Evolutionary conservation across 257 asterid genomes (phyloP).

Genomic region (Capsicum baccatum): DNA sequence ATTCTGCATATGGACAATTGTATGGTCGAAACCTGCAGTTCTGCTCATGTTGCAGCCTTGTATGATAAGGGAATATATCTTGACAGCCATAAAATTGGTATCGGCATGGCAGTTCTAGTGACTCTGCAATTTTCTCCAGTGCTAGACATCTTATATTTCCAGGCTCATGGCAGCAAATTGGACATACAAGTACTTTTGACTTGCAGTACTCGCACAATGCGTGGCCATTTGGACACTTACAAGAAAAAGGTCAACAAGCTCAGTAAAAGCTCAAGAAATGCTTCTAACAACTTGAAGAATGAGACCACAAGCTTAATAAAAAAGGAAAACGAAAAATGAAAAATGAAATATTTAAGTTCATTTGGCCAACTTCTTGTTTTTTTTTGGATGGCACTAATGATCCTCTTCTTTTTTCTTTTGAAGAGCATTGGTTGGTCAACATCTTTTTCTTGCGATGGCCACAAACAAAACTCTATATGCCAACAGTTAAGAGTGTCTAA

Average conservation of each 20-base stretch:
- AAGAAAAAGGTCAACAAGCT: conserved; percentile 21
- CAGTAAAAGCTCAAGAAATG: not conserved
- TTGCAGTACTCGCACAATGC: conserved; percentile 44
- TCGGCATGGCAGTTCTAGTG: no score
- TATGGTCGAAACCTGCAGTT: no score
- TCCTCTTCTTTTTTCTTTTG: not conserved
- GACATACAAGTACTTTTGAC: conserved; percentile 41
- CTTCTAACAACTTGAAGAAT: conserved; percentile 12
- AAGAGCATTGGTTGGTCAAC: not conserved
- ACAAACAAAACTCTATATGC: not conserved
- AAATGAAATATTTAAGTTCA: not conserved
- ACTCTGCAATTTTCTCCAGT: no score
- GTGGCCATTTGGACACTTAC: conserved; percentile 51
- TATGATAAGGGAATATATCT: no score
- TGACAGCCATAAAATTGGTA: no score
- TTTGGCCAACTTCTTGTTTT: not conserved
- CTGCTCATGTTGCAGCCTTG: no score
- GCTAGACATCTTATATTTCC: no score
- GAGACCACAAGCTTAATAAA: not conserved
- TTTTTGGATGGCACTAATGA: not conserved
- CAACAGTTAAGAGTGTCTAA: not conserved
- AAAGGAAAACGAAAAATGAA: not conserved
- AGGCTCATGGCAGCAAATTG: conserved; percentile 36
- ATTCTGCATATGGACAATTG: no score
- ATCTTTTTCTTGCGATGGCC: not conserved